Base-by-base conservation (phyloP, 2,329 filamentous ascomycete species). In the Harringtonia aguacate region DNA sequence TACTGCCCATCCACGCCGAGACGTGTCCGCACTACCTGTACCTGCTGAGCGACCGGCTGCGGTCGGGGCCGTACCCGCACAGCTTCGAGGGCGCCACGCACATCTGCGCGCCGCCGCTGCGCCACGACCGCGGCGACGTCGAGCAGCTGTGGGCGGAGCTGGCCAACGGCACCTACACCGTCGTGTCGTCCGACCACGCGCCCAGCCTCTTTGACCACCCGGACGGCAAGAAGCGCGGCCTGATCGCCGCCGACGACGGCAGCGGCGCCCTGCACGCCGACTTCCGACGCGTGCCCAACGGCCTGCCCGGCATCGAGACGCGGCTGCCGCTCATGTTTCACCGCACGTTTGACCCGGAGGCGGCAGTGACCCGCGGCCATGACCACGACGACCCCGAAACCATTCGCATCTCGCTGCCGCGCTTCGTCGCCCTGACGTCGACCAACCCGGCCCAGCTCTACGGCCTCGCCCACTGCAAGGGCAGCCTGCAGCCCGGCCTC, bases 1-100 rank as follows among this genome's bases (percentile, higher is more conserved):
- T 69, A 1, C 58, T 75, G 4, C 72, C 73, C 1, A 63, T 77
- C 33, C 69, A 73, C 48, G 73, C 69, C 1, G 73, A 77, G 54
- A 77, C 73, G 2, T 77, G 73, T 51, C 73, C 73, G 4, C 73
- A 77, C 44, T 77, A 78, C 50, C 62, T 77, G 17, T 72, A 72
- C 51, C 59, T 77, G 15, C 68, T 69, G 0, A 64, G 66, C 21
- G 59, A 65, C 13, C 39, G 42, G 18, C 51, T 58, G 27, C 48
- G 70, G 3, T 47, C 48, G 6, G 44, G 18, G 9, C 36, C 31
- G 22, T 34, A 46, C 27, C 8, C 14, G 4, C 40, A 46, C 7
- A 43, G 37, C 35, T 42, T 49, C 18, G 45, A 48, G 17, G 49
- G 72, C 22, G 70, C 72, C 4, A 73, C 72, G 56, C 69, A 65